Evolutionary conservation across 2,329 filamentous ascomycete species (phyloP), one percentile per base, ranked within the genome.

Genomic region (Furcasterigmium sp.): DNA sequence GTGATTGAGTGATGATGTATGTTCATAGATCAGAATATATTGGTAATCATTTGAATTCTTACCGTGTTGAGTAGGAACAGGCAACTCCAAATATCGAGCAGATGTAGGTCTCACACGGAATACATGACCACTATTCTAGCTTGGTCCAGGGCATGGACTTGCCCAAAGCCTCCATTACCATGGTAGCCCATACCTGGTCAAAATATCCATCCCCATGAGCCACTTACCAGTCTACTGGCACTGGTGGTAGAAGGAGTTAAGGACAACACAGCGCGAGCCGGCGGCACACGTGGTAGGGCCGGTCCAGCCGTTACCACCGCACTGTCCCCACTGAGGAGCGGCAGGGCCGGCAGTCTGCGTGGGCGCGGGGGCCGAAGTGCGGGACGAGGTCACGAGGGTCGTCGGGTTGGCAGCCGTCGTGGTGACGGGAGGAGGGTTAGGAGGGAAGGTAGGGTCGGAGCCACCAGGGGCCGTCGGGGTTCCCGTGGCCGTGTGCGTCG

Each of bases 171-270:
- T n/a, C n/a, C n/a, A n/a, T n/a, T n/a, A n/a, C n/a, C n/a, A n/a
- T n/a, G n/a, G n/a, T n/a, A n/a, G n/a, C n/a, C n/a, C n/a, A n/a
- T n/a, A 32, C 13, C 29, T 32, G 14, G 14, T 32, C 29, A 13
- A 7, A 32, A 28, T 28, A 28, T 28, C 25, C 25, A 28, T 8
- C 13, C 8, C n/a, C n/a, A n/a, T n/a, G 25, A 28, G 8, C 13
- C 13, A n/a, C 37, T 7, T 10, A 13, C 25, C 9, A 13, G 9
- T n/a, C 26, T 56, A 69, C 45, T 65, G 45, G 51, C 68, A 70
- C 51, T 71, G 67, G n/a, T 43, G 63, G 56, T 69, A 71, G 48
- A 52, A 70, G 35, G 57, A 55, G 53, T 69, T 71, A 42, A 56
- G 30, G 39, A 54, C 57, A 28, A 50, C 56, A 57, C 67, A 72